These are phyloP conservation scores for Boechera divaricarpa DNA, from an alignment of 345 rosid genomes.

Conservation along the genomic window DNA sequence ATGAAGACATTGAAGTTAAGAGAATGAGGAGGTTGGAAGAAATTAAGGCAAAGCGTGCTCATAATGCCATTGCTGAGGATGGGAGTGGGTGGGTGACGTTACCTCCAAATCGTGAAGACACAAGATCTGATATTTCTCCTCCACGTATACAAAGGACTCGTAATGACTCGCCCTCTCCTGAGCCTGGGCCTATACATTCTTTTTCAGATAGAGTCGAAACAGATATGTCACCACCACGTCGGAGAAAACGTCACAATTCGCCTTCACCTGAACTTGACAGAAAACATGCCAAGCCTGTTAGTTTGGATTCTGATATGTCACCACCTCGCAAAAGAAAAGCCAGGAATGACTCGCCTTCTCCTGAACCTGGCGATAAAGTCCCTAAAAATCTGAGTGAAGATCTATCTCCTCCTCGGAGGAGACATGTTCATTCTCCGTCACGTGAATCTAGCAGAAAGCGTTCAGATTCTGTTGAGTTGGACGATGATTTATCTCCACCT, in stretches of 20 bases:
- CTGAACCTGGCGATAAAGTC: constrained; percentile 38
- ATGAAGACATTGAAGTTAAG: constrained; percentile 91
- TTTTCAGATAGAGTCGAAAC: constrained; percentile 46
- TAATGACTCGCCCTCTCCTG: constrained; percentile 70
- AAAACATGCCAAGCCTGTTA: constrained; percentile 19
- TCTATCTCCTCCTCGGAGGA: constrained; percentile 56
- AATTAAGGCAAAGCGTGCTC: constrained; percentile 62
- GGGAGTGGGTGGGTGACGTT: constrained; percentile 94
- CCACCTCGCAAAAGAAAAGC: constrained; percentile 52
- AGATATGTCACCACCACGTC: constrained; percentile 64
- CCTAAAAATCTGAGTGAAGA: constrained; percentile 43
- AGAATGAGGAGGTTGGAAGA: constrained; percentile 82
- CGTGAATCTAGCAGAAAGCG: constrained; percentile 36
- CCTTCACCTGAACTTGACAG: constrained; percentile 52
- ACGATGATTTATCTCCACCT: constrained; percentile 52
- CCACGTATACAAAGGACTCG: constrained; percentile 57
- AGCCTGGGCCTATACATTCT: constrained; percentile 42
- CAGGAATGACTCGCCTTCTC: constrained; percentile 50
- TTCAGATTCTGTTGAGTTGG: constrained; percentile 32
- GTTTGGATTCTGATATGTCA: constrained; percentile 51
- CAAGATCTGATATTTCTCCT: constrained; percentile 65
- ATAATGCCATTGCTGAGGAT: constrained; percentile 80
- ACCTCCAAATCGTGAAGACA: constrained; percentile 44
- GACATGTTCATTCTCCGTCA: constrained; percentile 30
- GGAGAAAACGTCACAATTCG: constrained; percentile 45